These are phyloP conservation scores for Hypoxylon sp. DNA, from an alignment of 2,329 filamentous ascomycete species.

Conservation along the genomic window DNA sequence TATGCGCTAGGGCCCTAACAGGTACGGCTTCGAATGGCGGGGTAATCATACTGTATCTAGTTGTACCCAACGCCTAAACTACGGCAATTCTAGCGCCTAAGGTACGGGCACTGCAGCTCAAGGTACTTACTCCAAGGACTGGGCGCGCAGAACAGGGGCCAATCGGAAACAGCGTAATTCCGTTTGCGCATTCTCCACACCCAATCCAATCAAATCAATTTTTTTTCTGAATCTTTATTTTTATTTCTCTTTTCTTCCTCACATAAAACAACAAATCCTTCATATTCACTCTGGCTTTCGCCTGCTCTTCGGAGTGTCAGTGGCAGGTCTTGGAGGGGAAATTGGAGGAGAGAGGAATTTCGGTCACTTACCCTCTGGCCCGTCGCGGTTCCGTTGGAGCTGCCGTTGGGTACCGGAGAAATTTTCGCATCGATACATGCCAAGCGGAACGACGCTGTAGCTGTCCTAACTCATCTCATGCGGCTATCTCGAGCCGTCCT, in stretches of 20 bases:
- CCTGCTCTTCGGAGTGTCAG: constrained; percentile 58
- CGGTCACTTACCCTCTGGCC: constrained; percentile 67
- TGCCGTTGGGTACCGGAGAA: constrained; percentile 48
- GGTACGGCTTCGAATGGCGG: constrained; percentile 29
- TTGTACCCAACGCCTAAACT: no score
- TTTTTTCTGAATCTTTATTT: constrained; percentile 13
- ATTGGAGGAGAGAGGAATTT: constrained; percentile 70
- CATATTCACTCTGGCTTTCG: constrained; percentile 74
- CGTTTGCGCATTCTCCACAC: constrained; percentile 14
- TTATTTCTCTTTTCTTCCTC: constrained; percentile 44
- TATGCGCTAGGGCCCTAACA: constrained; percentile 4
- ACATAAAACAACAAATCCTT: constrained; percentile 59
- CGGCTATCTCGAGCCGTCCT: not conserved
- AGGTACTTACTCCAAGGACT: constrained; percentile 7
- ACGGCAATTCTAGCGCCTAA: no score
- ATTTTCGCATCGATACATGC: constrained; percentile 49
- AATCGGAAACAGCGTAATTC: constrained; percentile 24
- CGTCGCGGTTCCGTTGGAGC: constrained; percentile 39
- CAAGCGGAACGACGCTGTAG: not conserved
- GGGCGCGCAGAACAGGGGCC: not conserved
- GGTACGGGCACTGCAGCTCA: constrained; percentile 14
- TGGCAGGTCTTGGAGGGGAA: constrained; percentile 72
- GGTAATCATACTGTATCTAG: no score
- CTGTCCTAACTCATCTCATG: not conserved
- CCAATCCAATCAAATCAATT: constrained; percentile 20